Conservation (phyloP, 495 filamentous ascomycete genomes). For the Aspergillus kassunensis region DNA sequence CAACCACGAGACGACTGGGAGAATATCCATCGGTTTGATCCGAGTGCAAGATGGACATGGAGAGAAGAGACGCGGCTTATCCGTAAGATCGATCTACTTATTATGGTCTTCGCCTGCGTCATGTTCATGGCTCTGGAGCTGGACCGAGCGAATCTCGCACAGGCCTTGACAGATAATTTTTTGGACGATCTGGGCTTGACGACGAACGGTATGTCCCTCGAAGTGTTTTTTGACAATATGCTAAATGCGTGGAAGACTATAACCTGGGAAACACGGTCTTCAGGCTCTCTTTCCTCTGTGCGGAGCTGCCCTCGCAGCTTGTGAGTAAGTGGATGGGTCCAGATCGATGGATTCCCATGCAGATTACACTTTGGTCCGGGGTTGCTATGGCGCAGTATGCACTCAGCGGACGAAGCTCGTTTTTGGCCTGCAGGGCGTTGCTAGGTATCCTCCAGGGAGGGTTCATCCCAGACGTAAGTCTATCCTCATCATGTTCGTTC, state of each 20-base stretch:
- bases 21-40: conserved; percentile 50
- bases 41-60: conserved; percentile 44
- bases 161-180: conserved; percentile 63
- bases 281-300: conserved; percentile 46
- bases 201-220: conserved; percentile 39
- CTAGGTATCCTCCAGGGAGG: conserved; percentile 65
- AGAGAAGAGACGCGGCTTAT: conserved; percentile 36
- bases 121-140: conserved; percentile 75
- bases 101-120: conserved; percentile 61
- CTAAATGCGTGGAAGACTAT: conserved; percentile 53
- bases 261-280: conserved; percentile 10
- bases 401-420: conserved; percentile 55
- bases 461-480: conserved; percentile 47
- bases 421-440: conserved; percentile 57
- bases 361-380: conserved; percentile 66
- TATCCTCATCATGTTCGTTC: conserved; percentile 19
- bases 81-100: conserved; percentile 35
- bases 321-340: conserved; percentile 62
- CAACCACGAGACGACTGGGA: conserved; percentile 50
- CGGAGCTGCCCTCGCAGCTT: conserved; percentile 66
- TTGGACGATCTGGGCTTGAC: conserved; percentile 49
- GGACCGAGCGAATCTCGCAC: conserved; percentile 64
- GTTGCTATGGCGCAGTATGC: conserved; percentile 61
- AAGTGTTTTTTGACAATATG: background rate
- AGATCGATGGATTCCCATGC: conserved; percentile 68